phyloP scores from a whole-genome alignment of 306 rosid species.

The Malus sylvestris region DNA sequence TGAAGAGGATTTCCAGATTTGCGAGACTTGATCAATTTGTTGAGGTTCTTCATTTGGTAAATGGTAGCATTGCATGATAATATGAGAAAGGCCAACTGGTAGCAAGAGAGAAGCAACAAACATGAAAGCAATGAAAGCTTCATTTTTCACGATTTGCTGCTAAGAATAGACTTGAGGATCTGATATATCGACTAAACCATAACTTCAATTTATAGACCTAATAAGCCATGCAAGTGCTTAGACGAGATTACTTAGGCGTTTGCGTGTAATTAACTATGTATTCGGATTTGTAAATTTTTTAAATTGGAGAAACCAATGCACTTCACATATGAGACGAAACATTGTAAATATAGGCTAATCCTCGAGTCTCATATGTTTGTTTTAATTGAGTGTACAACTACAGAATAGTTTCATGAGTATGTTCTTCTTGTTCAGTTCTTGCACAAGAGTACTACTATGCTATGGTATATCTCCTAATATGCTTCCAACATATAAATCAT shows the following conservation, averaged over 20 bases:
- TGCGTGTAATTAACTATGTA: neutral
- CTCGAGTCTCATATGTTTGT: neutral
- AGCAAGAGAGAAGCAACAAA: neutral
- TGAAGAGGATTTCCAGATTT: neutral
- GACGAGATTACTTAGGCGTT: neutral
- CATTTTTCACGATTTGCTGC: neutral
- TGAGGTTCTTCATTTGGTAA: slow-evolving; percentile 27
- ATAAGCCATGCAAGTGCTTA: neutral
- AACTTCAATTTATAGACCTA: neutral
- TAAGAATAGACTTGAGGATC: neutral
- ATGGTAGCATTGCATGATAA: slow-evolving; percentile 13
- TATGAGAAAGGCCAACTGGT: slow-evolving; percentile 10
- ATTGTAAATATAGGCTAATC: neutral
- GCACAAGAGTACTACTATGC: too few species aligned
- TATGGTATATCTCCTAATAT: neutral
- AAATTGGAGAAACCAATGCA: neutral
- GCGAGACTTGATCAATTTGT: slow-evolving; percentile 21
- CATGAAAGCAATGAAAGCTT: neutral
- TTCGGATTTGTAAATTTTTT: neutral
- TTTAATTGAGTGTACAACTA: neutral
- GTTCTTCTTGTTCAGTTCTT: neutral
- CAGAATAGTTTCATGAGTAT: too few species aligned
- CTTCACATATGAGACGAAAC: neutral
- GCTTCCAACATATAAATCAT: neutral
- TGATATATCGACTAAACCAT: neutral